Base-by-base conservation (phyloP, 805 yeast species). In the Metschnikowia shivogae region DNA sequence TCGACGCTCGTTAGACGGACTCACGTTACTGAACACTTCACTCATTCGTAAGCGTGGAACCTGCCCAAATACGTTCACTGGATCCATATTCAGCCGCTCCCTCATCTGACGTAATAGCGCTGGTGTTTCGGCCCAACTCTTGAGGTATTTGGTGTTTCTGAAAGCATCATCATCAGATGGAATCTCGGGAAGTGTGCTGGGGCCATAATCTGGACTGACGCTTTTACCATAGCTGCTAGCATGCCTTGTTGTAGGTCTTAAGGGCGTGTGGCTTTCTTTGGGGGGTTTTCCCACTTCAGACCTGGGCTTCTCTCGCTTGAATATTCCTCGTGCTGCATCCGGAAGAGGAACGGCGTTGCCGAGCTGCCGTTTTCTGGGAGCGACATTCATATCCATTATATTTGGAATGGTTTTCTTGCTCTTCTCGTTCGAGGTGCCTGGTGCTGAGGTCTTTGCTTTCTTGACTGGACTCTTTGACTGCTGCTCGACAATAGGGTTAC, bases 21-120 rank as follows among this genome's bases (percentile, higher is more conserved):
- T 27, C 24, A 30, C 22, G 34, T 43, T n/a, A 28, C 19, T 22
- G 33, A 31, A 87, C 3, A 86, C 78, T 50, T 82, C 88, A 43
- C 81, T 87, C 67, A 84, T 80, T 42, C 81, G 77, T 46, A 86
- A 65, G 2, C 81, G 81, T 0, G 86, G 84, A 28, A 85, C 76
- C 6, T 86, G 83, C 0, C 95, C 96, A 65, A 89, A 87, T 1
- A 88, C 76, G 14, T 72, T 60, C 49, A 73, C 80, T 0, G 93
- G 90, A 56, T 88, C 83, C 48, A 83, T 65, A 48, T 49, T 45
- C 34, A 55, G 57, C 44, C 62, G 63, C 37, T 61, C 60, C 39
- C 55, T 48, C 28, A 67, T 53, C 10, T 59, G 49, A 38, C 51
- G 50, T 11, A 62, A 58, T 9, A 71, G 50, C 42, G 67, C 67